Evolutionary conservation across 2,329 filamentous ascomycete species (phyloP).

Genomic region (Diaporthe eres): DNA sequence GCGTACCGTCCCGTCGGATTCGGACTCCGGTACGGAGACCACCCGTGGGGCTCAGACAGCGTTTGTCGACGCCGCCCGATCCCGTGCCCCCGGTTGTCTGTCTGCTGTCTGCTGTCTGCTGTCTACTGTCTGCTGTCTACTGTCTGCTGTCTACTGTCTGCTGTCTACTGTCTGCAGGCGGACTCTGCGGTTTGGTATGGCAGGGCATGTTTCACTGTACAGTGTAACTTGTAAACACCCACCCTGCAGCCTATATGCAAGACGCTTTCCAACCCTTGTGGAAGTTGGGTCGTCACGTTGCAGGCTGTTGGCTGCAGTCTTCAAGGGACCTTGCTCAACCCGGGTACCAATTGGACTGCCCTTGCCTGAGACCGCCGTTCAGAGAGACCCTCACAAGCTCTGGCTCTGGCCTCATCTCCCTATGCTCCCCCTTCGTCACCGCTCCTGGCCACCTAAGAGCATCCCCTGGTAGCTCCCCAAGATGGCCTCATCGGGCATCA

Average conservation of each 20-base stretch:
- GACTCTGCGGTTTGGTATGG: background rate
- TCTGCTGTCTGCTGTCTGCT: background rate
- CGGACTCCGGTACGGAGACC: slow-evolving; percentile 16
- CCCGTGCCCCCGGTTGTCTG: background rate
- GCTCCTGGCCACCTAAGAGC: background rate
- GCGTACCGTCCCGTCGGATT: slow-evolving; percentile 27
- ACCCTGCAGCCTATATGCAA: background rate
- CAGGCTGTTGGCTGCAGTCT: background rate
- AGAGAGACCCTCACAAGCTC: background rate
- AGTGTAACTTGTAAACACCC: background rate
- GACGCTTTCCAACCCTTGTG: background rate
- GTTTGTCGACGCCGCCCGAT: background rate
- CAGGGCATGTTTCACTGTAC: background rate
- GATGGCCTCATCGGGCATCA: background rate
- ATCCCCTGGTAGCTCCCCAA: background rate
- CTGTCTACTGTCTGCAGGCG: background rate
- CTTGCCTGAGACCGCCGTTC: background rate
- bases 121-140: no score
- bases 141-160: background rate
- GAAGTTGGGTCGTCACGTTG: background rate
- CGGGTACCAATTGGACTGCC: background rate
- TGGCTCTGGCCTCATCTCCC: background rate
- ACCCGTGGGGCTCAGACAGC: slow-evolving; percentile 15
- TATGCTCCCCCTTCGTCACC: background rate
- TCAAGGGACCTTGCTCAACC: no score